Percentiles rank a stretch among this genome's conserved stretches.
These are phyloP conservation scores for Fraxinus floribunda DNA, from an alignment of 305 asterid species.

Conservation along the genomic window DNA sequence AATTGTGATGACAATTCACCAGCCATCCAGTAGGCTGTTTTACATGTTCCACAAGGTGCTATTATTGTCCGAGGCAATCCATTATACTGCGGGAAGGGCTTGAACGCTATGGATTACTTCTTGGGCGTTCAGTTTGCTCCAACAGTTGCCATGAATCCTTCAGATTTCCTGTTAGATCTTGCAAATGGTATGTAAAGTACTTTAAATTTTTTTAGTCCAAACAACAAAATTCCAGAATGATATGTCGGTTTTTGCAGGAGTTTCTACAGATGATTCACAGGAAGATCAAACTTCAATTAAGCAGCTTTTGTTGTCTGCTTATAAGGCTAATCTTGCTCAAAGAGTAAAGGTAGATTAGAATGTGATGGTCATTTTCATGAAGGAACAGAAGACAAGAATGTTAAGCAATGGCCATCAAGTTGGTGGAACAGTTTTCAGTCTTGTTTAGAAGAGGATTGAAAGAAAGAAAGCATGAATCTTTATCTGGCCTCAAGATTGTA, in stretches of 20 bases:
- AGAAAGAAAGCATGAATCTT: constrained; percentile 74
- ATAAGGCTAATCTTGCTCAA: constrained; percentile 34
- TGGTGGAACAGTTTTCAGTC: constrained; percentile 75
- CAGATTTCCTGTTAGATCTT: constrained; percentile 84
- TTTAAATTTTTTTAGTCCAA: not conserved
- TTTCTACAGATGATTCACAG: constrained; percentile 42
- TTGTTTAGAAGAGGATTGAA: constrained; percentile 67
- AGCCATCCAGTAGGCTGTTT: constrained; percentile 80
- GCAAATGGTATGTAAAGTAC: constrained; percentile 57
- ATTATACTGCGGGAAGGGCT: constrained; percentile 64
- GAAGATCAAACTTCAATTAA: constrained; percentile 52
- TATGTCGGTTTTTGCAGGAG: constrained; percentile 39
- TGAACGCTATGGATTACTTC: constrained; percentile 56
- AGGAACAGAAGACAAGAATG: constrained; percentile 26
- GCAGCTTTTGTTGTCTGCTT: constrained; percentile 47
- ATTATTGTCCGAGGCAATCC: constrained; percentile 73
- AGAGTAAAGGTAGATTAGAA: constrained; percentile 42
- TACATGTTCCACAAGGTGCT: constrained; percentile 85
- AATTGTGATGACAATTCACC: constrained; percentile 80
- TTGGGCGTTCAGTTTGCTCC: constrained; percentile 58
- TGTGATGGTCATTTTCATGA: not conserved
- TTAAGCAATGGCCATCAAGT: constrained; percentile 48
- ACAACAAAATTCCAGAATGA: not conserved
- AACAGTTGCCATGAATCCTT: constrained; percentile 70
- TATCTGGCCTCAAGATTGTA: constrained; percentile 52